Base-by-base conservation (phyloP, 768 basidiomycete genomes). In the Xerocomellus amylosporus region DNA sequence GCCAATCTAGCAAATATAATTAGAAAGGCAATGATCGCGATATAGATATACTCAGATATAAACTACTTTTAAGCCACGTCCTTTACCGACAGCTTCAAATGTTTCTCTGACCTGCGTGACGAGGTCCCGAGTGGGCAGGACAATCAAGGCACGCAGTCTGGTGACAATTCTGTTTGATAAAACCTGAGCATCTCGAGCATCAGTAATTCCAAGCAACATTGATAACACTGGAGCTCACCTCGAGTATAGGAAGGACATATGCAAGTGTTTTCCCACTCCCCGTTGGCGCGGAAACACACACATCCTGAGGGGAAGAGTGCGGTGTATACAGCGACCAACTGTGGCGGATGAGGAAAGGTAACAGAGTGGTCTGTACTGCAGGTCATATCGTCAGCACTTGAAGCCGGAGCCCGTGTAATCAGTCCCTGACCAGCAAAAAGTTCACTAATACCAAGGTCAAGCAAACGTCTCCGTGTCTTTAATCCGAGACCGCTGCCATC, bases 201-300 rank as follows among this genome's bases (percentile, higher is more conserved):
- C 36, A 57, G 40, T n/a, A 44, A 34, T 20, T 22, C 14, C 31
- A 20, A 22, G 8, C 3, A 24, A 17, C 10, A 26, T 30, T 14
- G 22, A 30, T 38, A 2, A 34, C 22, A 37, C 15, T 48, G 30
- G 14, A 31, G 50, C 73, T 54, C 53, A 88, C 93, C 79, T 97
- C 93, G 30, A 97, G 78, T 51, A 98, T 89, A 1, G 97, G 97
- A 33, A 98, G 73, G 2, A 87, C 90, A 73, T 99, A 99, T n/a
- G 93, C 90, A 28, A 99, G 78, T 0, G 96, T 99, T 71, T 99
- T 99, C 0, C 97, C 97, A 61, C 94, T 97, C 22, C 97, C 97
- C 0, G 97, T 99, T 0, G 97, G 97, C 1, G 97, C 97, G 8
- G 93, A 97, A 13, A 96, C 90, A 61, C 94, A 95, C 13, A 94